Conservation (phyloP, 768 basidiomycete species). For the Boletus reticuloceps region DNA sequence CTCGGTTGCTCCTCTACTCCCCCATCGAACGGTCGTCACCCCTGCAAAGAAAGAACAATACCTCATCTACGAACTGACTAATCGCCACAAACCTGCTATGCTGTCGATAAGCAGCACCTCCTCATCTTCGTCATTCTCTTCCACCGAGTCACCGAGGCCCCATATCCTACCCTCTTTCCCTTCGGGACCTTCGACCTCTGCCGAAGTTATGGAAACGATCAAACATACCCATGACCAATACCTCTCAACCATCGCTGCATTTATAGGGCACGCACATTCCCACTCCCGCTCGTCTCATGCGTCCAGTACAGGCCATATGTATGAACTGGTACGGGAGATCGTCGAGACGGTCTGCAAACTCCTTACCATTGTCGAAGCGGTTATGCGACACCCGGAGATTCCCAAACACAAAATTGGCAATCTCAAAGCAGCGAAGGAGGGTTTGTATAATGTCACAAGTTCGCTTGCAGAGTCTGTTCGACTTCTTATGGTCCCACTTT, state of each 20-base stretch:
- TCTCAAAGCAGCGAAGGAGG: conserved; percentile 71
- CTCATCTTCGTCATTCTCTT: conserved; percentile 69
- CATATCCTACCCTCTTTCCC: conserved; percentile 58
- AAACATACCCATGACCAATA: conserved; percentile 87
- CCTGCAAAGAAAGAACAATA: conserved; percentile 40
- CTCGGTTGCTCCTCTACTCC: conserved; percentile 34
- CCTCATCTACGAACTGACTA: conserved; percentile 35
- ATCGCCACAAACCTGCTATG: conserved; percentile 42
- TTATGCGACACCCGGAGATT: conserved; percentile 73
- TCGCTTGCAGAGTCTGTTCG: conserved; percentile 88
- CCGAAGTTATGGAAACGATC: conserved; percentile 72
- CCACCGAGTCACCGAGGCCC: conserved; percentile 49
- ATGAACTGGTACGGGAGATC: conserved; percentile 92
- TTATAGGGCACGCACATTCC: conserved; percentile 95
- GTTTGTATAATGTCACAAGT: conserved; percentile 80
- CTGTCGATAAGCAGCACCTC: conserved; percentile 69
- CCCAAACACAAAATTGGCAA: conserved; percentile 58
- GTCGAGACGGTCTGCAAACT: conserved; percentile 92
- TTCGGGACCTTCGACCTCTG: conserved; percentile 63
- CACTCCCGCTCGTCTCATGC: conserved; percentile 90
- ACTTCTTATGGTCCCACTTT: conserved; percentile 56
- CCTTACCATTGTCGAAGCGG: conserved; percentile 87
- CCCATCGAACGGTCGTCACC: conserved; percentile 26
- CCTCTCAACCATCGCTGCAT: conserved; percentile 92
- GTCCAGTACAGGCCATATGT: conserved; percentile 88